Percentiles rank a stretch among this genome's conserved stretches.
These are phyloP conservation scores for Lanzia echinophila DNA, from an alignment of 2,329 filamentous ascomycete species.

Conservation along the genomic window DNA sequence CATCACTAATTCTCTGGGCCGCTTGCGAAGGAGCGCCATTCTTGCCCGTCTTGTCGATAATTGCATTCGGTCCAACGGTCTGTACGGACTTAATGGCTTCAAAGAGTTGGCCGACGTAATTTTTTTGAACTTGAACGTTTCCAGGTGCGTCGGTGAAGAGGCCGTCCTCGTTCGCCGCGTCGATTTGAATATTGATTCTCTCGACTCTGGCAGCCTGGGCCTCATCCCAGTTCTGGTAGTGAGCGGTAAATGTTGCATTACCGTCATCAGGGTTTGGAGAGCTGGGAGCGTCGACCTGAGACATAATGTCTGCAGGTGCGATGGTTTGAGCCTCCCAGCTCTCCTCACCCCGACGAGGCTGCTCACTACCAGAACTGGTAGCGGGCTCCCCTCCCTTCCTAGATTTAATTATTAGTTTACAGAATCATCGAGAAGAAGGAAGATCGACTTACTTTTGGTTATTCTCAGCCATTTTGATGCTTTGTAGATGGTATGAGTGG, in stretches of 20 bases:
- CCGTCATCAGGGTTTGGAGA: background rate
- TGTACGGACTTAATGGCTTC: constrained; percentile 15
- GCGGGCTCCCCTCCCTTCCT: too few species aligned
- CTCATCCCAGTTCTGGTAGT: background rate
- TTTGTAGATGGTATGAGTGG: background rate
- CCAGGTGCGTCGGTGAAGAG: background rate
- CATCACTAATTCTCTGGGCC: constrained; percentile 10
- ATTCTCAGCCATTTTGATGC: background rate
- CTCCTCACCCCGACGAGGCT: too few species aligned
- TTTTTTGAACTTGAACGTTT: background rate
- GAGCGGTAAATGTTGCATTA: background rate
- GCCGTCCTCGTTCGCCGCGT: background rate
- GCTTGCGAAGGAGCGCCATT: constrained; percentile 16
- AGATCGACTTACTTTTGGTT: too few species aligned
- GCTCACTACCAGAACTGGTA: too few species aligned
- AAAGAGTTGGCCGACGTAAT: constrained; percentile 11
- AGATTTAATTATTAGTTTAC: too few species aligned
- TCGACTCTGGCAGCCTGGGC: background rate
- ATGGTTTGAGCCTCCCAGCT: too few species aligned
- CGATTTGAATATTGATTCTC: background rate
- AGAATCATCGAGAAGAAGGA: too few species aligned
- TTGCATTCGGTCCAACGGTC: background rate
- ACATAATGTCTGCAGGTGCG: too few species aligned
- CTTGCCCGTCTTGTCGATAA: constrained; percentile 20
- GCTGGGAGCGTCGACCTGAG: background rate